These are phyloP conservation scores for Rasamsonia emersonii DNA, from an alignment of 2,329 filamentous ascomycete genomes.

Conservation along the genomic window DNA sequence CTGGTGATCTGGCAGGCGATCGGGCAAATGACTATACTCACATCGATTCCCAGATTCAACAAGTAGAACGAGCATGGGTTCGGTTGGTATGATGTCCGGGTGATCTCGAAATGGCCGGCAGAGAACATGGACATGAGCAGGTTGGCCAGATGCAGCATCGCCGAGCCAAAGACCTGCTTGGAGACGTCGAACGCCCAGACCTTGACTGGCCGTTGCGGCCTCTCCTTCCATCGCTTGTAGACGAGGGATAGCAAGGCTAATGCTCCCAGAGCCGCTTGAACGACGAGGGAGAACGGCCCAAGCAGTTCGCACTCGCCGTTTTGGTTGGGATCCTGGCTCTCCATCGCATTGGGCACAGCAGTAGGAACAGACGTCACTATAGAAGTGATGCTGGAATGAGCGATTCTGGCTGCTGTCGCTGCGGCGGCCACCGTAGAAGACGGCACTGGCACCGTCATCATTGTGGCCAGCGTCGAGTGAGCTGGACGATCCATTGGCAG, in stretches of 20 bases:
- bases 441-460: too few species aligned
- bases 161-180: constrained; percentile 92
- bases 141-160: constrained; percentile 85
- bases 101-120: constrained; percentile 61
- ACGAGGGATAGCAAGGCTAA: constrained; percentile 80
- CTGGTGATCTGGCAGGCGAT: too few species aligned
- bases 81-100: constrained; percentile 50
- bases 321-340: constrained; percentile 36
- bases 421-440: constrained; percentile 3
- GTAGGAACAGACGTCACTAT: not conserved
- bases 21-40: too few species aligned
- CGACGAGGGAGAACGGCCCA: constrained; percentile 80
- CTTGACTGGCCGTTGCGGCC: constrained; percentile 83
- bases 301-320: constrained; percentile 77
- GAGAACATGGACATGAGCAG: constrained; percentile 95
- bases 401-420: constrained; percentile 3
- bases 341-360: constrained; percentile 3
- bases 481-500: too few species aligned
- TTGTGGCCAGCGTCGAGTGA: too few species aligned
- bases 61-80: constrained; percentile 97
- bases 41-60: constrained; percentile 88
- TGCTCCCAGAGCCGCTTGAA: constrained; percentile 77
- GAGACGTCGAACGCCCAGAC: constrained; percentile 98
- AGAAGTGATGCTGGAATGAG: constrained; percentile 1
- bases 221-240: constrained; percentile 86